Percentiles rank a stretch among this genome's conserved stretches.
phyloP scores from a whole-genome alignment of 305 asterid genomes.

The Fraxinus ornus region DNA sequence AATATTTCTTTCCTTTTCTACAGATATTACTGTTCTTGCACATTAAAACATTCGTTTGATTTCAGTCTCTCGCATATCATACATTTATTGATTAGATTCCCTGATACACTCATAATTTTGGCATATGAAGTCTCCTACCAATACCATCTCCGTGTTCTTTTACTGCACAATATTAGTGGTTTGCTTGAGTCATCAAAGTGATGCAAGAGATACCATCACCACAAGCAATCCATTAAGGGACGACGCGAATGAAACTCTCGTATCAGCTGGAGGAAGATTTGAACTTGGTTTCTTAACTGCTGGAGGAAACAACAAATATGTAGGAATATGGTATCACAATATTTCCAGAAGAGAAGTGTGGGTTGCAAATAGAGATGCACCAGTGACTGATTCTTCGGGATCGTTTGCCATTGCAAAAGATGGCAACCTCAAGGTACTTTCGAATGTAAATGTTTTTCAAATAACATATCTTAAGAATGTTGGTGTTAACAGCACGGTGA shows the following conservation, averaged over 20 bases:
- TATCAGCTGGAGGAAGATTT: conserved; percentile 24
- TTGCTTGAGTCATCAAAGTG: not conserved
- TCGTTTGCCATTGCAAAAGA: conserved; percentile 24
- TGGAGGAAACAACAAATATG: conserved; percentile 16
- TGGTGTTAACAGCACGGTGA: conserved; percentile 23
- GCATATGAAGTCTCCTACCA: not conserved
- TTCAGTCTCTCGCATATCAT: not conserved
- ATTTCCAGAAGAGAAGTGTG: conserved; percentile 31
- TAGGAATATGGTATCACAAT: conserved; percentile 40
- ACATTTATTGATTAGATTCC: not conserved
- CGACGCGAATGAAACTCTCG: conserved; percentile 15
- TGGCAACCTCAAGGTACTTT: conserved; percentile 31
- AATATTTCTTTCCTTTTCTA: too few species aligned
- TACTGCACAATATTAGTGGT: not conserved
- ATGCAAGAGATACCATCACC: conserved; percentile 17
- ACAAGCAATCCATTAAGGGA: conserved; percentile 9
- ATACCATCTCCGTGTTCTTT: not conserved
- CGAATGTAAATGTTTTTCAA: too few species aligned
- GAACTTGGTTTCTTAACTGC: conserved; percentile 6
- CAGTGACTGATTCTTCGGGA: conserved; percentile 9
- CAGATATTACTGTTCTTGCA: not conserved
- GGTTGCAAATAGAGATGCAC: conserved; percentile 29
- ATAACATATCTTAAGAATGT: not conserved
- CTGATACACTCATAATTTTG: not conserved
- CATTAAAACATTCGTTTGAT: not conserved